phyloP scores from a whole-genome alignment of 2,329 filamentous ascomycete genomes.

The Calycina herbarum region DNA sequence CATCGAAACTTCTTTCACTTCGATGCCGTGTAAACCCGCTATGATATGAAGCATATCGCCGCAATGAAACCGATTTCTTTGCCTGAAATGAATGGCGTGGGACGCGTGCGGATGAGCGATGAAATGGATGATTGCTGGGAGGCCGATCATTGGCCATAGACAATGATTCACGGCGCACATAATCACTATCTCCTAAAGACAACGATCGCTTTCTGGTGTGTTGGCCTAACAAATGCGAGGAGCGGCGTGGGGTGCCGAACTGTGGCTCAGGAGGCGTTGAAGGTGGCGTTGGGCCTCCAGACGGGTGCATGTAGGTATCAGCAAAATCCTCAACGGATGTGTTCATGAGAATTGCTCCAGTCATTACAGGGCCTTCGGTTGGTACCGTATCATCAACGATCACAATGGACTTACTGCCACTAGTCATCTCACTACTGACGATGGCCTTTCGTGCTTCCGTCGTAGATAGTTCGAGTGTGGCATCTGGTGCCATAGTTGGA shows the following conservation, averaged over 20 bases:
- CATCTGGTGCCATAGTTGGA: conserved; percentile 31
- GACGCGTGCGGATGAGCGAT: conserved; percentile 24
- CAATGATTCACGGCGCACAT: conserved; percentile 29
- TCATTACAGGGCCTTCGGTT: conserved; percentile 52
- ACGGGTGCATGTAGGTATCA: conserved; percentile 50
- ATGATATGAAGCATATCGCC: conserved; percentile 60
- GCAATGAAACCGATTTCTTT: conserved; percentile 51
- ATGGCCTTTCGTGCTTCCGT: conserved; percentile 20
- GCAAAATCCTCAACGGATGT: conserved; percentile 54
- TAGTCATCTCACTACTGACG: conserved; percentile 47
- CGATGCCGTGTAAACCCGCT: conserved; percentile 53
- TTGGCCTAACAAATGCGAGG: conserved; percentile 55
- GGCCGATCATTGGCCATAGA: conserved; percentile 30
- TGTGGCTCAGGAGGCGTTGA: conserved; percentile 56
- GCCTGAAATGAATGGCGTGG: conserved; percentile 43
- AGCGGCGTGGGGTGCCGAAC: conserved; percentile 51
- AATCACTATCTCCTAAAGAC: conserved; percentile 38
- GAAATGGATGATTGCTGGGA: conserved; percentile 27
- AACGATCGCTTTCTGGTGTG: conserved; percentile 36
- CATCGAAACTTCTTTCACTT: conserved; percentile 61
- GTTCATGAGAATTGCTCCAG: conserved; percentile 43
- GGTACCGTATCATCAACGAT: conserved; percentile 64
- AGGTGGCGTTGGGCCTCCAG: conserved; percentile 59
- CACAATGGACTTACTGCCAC: conserved; percentile 85
- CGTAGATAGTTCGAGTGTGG: conserved; percentile 25